Evolutionary conservation across 139 green algal species (phyloP), one percentile per base, ranked within the genome.

Genomic region (Medakamo hakoo): DNA sequence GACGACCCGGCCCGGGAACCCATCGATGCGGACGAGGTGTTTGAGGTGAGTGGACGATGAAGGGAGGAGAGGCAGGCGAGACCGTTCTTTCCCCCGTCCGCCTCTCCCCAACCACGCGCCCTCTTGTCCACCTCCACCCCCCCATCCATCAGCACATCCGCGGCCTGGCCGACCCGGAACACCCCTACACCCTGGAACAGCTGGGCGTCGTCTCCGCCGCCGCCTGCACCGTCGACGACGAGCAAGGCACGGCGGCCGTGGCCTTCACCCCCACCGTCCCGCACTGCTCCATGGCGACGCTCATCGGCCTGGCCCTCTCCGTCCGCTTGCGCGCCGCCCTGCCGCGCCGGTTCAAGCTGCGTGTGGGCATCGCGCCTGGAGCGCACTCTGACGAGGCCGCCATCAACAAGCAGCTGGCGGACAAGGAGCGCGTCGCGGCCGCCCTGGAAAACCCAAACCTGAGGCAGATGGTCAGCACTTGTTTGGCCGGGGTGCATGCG

Each of bases 251-350:
- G 2, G 65, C 22, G 73, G 85, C 81, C 60, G 77, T 95, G 21
- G 66, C 71, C 23, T 93, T 95, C 75, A 95, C 84, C 0, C 87
- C 87, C 16, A 95, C 87, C 0, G 86, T 95, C 20, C 78, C 88
- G 59, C 93, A 99, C 74, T 99, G 93, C 81, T 94, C 80, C 74
- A 97, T 98, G 90, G 93, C 93, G 1, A 98, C 93, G 0, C 81
- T 99, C 20, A 99, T 99, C 28, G 93, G 93, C 1, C 82, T 99
- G 4, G 94, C 80, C 72, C 82, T 99, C 3, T 78, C 93, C 19
- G 90, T 95, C 2, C 92, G 96, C 80, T 75, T 98, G 29, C 58
- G 94, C 58, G 76, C 83, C 5, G 68, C 66, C 16, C 77, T 99
- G 63, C 93, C 89, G 4, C 30, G 60, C 4, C 67, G 89, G 22